Evolutionary conservation across 148 eudicot genomes (phyloP), one percentile per base, ranked within the genome.

Genomic region (Pharnaceum exiguum): DNA sequence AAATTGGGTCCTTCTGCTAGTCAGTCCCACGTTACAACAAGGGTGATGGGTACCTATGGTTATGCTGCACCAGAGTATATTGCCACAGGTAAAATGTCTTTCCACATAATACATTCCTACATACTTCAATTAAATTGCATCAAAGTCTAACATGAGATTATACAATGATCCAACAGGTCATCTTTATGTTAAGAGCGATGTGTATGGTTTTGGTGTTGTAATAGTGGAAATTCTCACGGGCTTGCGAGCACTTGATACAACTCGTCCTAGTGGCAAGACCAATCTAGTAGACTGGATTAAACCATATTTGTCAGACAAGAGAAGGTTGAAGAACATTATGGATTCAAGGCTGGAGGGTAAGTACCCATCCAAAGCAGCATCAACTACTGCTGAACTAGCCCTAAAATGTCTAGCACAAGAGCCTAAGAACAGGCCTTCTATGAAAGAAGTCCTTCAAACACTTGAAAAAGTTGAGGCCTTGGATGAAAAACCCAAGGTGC

Each of bases 61-160:
- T 90, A 86, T 55, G 89, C 91, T 27, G 97, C 97, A 42, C 97
- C 97, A 0, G 91, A 89, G 55, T 89, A 89, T 51, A 72, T 90
- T 40, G 82, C 89, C 55, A 89, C 96, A 69, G 96, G 96, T 87
- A 79, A 64, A 4, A 37, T 27, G 17, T 52, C 27, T 42, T 22
- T 49, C 10, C 28, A 0, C 3, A 13, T 16, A 13, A 0, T 44
- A 1, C 21, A 22, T 5, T 10, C 16, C 25, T 18, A n/a, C n/a
- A 45, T 21, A 24, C 17, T 59, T 46, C 4, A 10, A 22, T 54
- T 37, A 7, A 1, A 17, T 17, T 10, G 5, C 5, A 29, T 22
- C 28, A 1, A 16, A 25, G 4, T 18, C 10, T 4, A 16, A 13
- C 11, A 58, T 9, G 23, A 22, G 1, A 7, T 42, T 7, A 26